Evolutionary conservation across 176 grass and related monocot species (phyloP), one percentile per base, ranked within the genome.

Genomic region (Leersia perrieri): DNA sequence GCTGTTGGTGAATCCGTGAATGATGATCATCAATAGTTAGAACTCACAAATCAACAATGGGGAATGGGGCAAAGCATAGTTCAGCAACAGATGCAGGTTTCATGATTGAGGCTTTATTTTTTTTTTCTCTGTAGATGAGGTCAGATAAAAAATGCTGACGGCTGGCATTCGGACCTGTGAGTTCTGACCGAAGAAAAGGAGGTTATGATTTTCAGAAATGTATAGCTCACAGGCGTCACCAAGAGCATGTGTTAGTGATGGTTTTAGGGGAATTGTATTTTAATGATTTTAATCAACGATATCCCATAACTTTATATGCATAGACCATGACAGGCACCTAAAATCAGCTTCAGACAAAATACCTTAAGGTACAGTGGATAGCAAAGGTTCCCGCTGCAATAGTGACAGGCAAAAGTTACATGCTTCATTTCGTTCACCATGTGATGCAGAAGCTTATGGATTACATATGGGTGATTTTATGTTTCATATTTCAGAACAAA

Each of bases 391-490:
- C 23, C 7, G 55, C 81, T 33, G 49, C 77, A 79, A 42, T 13
- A 18, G 62, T 69, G 73, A 35, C 60, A 13, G 33, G 32, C 13
- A 40, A 42, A 88, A 35, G 70, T 71, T 89, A 66, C 41, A 89
- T 61, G 82, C 72, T 85, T 22, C 44, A 8, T 60, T 82, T 31
- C 33, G 55, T 16, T 58, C 77, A 89, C 45, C 73, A 36, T 44
- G 44, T 38, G 73, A 58, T 30, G 60, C 78, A 2, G 60, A 82
- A 82, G 73, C 88, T 86, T 86, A 86, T 86, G 78, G 61, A 33
- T 71, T 80, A 81, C 82, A 89, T n/a, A n/a, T 9, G 26, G 77
- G 57, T 16, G 64, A 53, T 16, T 72, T 63, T 70, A 40, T 33
- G 68, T 44, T 79, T 49, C 29, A 31, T 63, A 25, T 58, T 58